Evolutionary conservation across 768 basidiomycete genomes (phyloP).

Genomic region (Hebeloma cylindrosporum): DNA sequence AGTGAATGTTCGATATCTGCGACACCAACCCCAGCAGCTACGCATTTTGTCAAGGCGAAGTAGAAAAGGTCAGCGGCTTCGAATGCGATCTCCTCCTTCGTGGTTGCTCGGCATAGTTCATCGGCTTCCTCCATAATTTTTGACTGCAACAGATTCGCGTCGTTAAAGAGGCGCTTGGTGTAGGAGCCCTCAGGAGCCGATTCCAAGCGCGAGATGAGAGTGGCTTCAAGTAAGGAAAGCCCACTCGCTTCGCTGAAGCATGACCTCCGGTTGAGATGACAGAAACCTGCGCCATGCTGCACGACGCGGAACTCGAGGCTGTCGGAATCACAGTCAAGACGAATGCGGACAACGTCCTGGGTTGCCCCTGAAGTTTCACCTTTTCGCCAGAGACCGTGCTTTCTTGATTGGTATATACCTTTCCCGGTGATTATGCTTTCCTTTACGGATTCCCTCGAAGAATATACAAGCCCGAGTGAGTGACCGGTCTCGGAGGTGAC

Average conservation of each 20-base stretch:
- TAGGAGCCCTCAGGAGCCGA: conserved; percentile 91
- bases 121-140: conserved; percentile 99
- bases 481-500: conserved; percentile 79
- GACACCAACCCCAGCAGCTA: conserved; percentile 78
- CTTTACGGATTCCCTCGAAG: conserved; percentile 79
- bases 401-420: conserved; percentile 95
- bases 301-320: conserved; percentile 88
- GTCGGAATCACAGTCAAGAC: conserved; percentile 90
- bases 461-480: conserved; percentile 92
- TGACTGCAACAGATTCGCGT: conserved; percentile 76
- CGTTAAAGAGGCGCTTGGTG: conserved; percentile 82
- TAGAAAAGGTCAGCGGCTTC: conserved; percentile 96
- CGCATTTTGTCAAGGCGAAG: conserved; percentile 85
- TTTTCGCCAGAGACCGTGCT: conserved; percentile 95
- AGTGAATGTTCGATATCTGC: conserved; percentile 82
- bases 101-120: conserved; percentile 84
- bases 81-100: conserved; percentile 82
- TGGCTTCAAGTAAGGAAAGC: conserved; percentile 76
- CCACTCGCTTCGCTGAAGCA: conserved; percentile 90
- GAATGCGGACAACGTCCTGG: conserved; percentile 82
- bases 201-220: conserved; percentile 66
- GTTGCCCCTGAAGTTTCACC: conserved; percentile 95
- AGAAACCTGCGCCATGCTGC: conserved; percentile 91
- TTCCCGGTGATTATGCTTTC: conserved; percentile 87
- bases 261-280: conserved; percentile 82